Percentiles rank a stretch among this genome's conserved stretches.
Conservation (phyloP, 2,329 filamentous ascomycete species). For the Microascus cirrosus region DNA sequence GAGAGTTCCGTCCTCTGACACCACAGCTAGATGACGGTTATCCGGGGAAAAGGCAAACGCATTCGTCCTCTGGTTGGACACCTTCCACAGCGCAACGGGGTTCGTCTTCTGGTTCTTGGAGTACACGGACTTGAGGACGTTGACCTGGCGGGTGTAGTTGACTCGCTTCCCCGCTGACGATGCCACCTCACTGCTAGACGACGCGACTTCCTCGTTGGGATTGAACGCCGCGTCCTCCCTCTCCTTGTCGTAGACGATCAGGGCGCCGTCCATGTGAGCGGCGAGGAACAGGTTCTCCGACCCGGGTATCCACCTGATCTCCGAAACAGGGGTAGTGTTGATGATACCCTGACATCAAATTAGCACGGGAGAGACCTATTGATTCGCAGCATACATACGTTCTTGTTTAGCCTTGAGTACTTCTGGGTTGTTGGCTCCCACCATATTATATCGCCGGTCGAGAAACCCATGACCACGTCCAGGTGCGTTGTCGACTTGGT, state of each 20-base stretch:
- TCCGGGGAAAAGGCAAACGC: slow-evolving; percentile 89
- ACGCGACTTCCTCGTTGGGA: slow-evolving; percentile 49
- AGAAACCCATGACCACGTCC: slow-evolving; percentile 91
- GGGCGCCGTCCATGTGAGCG: slow-evolving; percentile 78
- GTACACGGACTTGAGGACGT: slow-evolving; percentile 81
- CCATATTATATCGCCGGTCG: slow-evolving; percentile 95
- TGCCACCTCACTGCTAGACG: slow-evolving; percentile 15
- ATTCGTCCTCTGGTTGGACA: slow-evolving; percentile 84
- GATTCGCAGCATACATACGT: slow-evolving; percentile 39
- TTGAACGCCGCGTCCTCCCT: slow-evolving; percentile 79
- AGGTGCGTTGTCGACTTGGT: slow-evolving; percentile 74
- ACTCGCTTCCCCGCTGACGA: slow-evolving; percentile 12
- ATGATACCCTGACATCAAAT: slow-evolving; percentile 63
- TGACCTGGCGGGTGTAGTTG: slow-evolving; percentile 14
- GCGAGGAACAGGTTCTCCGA: slow-evolving; percentile 90
- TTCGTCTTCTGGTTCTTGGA: slow-evolving; percentile 91
- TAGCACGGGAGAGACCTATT: not conserved
- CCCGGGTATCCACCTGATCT: slow-evolving; percentile 87
- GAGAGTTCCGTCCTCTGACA: slow-evolving; percentile 82
- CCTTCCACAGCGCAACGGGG: slow-evolving; percentile 83
- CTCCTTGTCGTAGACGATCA: slow-evolving; percentile 95
- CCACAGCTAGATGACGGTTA: slow-evolving; percentile 73
- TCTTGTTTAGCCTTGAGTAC: slow-evolving; percentile 93
- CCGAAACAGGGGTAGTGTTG: slow-evolving; percentile 72
- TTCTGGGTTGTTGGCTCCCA: slow-evolving; percentile 95